Percentiles rank a stretch among this genome's conserved stretches.
phyloP scores from a whole-genome alignment of 2,329 filamentous ascomycete genomes.

The Colletotrichum australisinense region DNA sequence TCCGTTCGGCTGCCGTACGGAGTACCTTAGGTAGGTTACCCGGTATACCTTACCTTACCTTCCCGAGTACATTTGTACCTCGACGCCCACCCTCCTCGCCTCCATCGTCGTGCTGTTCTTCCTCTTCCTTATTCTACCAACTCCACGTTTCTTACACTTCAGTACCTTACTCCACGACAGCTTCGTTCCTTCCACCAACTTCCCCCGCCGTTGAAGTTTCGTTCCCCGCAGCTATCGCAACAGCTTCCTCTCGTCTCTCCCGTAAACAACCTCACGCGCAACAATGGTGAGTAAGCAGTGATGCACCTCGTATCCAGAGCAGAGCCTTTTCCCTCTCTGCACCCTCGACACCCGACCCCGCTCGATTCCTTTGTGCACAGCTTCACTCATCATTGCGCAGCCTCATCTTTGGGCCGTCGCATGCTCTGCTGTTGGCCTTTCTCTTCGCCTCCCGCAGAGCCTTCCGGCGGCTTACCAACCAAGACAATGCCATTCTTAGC shows the following conservation, averaged over 20 bases:
- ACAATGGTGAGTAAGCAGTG: slow-evolving; percentile 10
- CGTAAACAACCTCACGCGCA: background rate
- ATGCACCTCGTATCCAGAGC: background rate
- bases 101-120: background rate
- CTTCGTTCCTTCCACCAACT: background rate
- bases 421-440: background rate
- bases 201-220: background rate
- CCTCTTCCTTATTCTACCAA: background rate
- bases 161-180: background rate
- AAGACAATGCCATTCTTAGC: slow-evolving; percentile 24
- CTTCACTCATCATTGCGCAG: background rate
- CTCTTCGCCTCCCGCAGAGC: background rate
- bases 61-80: background rate
- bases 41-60: background rate
- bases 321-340: background rate
- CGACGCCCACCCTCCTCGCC: background rate
- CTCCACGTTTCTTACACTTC: background rate
- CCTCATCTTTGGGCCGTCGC: background rate
- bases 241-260: background rate
- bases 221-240: background rate
- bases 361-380: background rate
- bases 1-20: background rate
- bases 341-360: background rate
- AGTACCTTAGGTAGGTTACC: too few relatives aligned
- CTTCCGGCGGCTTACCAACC: background rate